Percentiles rank a stretch among this genome's conserved stretches.
phyloP scores from a whole-genome alignment of 169 alveolate genomes.

The Plasmodium knowlesi region DNA sequence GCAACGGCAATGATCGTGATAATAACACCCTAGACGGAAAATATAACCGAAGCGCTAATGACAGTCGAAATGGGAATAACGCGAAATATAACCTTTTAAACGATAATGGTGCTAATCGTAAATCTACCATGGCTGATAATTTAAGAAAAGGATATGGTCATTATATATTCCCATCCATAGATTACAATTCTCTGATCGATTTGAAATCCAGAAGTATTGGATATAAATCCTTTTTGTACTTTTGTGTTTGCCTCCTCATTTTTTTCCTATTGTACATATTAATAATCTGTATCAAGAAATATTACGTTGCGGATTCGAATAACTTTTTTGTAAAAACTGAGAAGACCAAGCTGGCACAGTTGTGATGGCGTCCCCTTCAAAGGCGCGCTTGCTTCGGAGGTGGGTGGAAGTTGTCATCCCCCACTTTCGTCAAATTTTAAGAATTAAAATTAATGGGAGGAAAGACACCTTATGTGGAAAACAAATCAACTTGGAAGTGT shows the following conservation, averaged over 20 bases:
- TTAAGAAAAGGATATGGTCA: constrained; percentile 59
- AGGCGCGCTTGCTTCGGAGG: background rate
- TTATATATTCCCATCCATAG: constrained; percentile 24
- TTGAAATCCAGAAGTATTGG: background rate
- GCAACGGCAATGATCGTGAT: background rate
- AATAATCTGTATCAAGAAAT: constrained; percentile 42
- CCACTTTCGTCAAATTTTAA: background rate
- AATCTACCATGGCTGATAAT: constrained; percentile 25
- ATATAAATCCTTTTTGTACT: constrained; percentile 25
- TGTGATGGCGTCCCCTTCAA: background rate
- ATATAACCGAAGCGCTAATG: background rate
- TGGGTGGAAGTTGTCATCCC: background rate
- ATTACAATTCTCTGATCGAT: constrained; percentile 11
- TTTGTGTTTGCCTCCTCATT: constrained; percentile 29
- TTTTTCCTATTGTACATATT: constrained; percentile 38
- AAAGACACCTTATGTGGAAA: background rate
- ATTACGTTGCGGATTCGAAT: background rate
- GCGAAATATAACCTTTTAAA: constrained; percentile 8
- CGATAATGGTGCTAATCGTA: background rate
- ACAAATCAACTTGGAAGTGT: background rate
- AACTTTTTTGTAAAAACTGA: background rate
- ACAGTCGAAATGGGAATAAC: background rate
- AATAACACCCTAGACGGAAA: background rate
- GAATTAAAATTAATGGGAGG: background rate
- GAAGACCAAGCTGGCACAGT: constrained; percentile 19